These are phyloP conservation scores for Tetrapisispora phaffii DNA, from an alignment of 805 yeast genomes.

Conservation along the genomic window DNA sequence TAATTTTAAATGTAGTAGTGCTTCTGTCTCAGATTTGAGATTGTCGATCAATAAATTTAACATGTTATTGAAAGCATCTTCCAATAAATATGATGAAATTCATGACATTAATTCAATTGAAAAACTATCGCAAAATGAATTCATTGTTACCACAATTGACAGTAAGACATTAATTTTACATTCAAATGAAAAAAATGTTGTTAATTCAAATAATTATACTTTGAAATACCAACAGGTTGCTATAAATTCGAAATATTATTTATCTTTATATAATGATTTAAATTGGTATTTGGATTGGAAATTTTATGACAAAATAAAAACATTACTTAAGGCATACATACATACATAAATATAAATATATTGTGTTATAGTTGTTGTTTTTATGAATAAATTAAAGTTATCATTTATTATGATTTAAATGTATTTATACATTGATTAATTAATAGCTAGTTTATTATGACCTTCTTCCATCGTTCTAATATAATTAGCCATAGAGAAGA, in stretches of 20 bases:
- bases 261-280: slow-evolving; percentile 10
- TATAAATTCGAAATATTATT: slow-evolving; percentile 10
- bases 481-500: slow-evolving; percentile 17
- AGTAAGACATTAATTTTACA: neutral
- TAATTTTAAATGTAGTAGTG: neutral
- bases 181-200: neutral
- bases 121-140: neutral
- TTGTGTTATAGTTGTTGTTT: too few species aligned
- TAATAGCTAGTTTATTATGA: slow-evolving; percentile 1
- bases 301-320: slow-evolving; percentile 1
- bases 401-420: neutral
- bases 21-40: neutral
- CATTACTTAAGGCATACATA: neutral
- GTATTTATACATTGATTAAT: neutral
- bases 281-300: slow-evolving; percentile 17
- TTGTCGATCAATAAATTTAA: neutral
- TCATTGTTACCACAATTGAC: neutral
- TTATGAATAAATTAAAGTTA: neutral
- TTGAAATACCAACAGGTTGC: slow-evolving; percentile 4
- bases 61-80: neutral
- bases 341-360: too few species aligned
- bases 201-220: neutral
- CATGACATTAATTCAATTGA: neutral
- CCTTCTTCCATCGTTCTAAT: slow-evolving; percentile 2
- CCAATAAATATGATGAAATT: neutral